A percentile compares a stretch with the other conserved stretches of the same genome.
phyloP scores from a whole-genome alignment of 306 rosid species.

The Lotus japonicus region DNA sequence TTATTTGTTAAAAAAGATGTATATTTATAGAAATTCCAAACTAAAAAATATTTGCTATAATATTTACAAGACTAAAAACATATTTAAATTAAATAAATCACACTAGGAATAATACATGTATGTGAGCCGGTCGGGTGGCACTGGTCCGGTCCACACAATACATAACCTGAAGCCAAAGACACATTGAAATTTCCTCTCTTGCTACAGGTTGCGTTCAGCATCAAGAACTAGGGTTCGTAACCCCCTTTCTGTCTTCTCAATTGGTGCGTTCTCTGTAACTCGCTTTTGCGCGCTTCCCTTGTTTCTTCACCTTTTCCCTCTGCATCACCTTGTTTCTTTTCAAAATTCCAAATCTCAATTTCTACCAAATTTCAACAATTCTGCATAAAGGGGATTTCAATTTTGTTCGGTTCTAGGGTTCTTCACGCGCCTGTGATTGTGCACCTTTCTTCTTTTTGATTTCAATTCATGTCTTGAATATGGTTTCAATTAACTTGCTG shows the following conservation, averaged over 20 bases:
- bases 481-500: not conserved
- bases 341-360: not conserved
- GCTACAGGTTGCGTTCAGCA: not conserved
- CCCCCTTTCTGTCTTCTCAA: not conserved
- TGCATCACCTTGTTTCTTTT: not conserved
- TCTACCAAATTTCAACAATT: not conserved
- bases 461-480: not conserved
- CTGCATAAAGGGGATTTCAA: not conserved
- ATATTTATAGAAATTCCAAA: no score
- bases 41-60: no score
- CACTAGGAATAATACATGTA: no score
- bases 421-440: not conserved
- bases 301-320: not conserved
- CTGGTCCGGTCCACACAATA: not conserved
- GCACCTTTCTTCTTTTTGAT: not conserved
- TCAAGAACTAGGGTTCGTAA: slow-evolving; percentile 7
- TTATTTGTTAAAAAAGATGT: no score
- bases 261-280: slow-evolving; percentile 1
- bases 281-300: not conserved
- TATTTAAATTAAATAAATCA: no score
- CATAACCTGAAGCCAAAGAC: not conserved
- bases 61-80: no score
- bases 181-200: not conserved
- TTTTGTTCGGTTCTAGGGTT: slow-evolving; percentile 9
- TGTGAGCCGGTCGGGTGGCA: no score